phyloP scores from a whole-genome alignment of 2,329 filamentous ascomycete genomes.

The Mollisia scopiformis region DNA sequence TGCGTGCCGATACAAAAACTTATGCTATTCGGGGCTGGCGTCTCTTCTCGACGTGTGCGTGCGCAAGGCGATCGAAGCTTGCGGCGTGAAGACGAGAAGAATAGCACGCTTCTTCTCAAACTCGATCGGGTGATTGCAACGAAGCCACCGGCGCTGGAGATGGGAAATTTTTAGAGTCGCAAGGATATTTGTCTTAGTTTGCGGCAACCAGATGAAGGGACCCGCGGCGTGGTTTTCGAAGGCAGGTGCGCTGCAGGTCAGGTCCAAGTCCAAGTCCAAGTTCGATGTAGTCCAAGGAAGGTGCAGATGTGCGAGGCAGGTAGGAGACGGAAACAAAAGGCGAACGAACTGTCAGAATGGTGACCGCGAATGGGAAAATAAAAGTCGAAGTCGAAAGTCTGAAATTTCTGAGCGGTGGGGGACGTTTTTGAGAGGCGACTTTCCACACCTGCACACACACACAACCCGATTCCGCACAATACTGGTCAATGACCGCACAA shows the following conservation, averaged over 20 bases:
- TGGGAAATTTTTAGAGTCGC: slow-evolving; percentile 12
- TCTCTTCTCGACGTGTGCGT: slow-evolving; percentile 17
- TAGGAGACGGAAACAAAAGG: background rate
- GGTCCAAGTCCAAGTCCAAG: too few relatives aligned
- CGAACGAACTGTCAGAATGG: too few relatives aligned
- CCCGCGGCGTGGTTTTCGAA: slow-evolving; percentile 6
- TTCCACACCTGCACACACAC: too few relatives aligned
- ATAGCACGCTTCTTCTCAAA: slow-evolving; percentile 11
- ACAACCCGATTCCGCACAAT: too few relatives aligned
- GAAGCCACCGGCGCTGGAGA: slow-evolving; percentile 1
- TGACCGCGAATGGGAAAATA: too few relatives aligned
- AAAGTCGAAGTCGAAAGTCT: background rate
- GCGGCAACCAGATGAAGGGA: slow-evolving; percentile 20
- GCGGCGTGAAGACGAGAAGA: slow-evolving; percentile 16
- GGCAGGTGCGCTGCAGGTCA: too few relatives aligned
- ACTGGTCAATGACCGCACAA: background rate
- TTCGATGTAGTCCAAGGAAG: background rate
- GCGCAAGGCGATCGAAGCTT: slow-evolving; percentile 19
- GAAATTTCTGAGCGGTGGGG: background rate
- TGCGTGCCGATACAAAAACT: background rate
- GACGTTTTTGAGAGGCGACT: background rate
- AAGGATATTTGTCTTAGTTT: slow-evolving; percentile 25
- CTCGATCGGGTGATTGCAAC: slow-evolving; percentile 11
- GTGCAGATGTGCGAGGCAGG: background rate
- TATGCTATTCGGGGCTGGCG: background rate